These are phyloP conservation scores for Phytophthora macrochlamydospora DNA, from an alignment of 352 stramenopile species.

Conservation along the genomic window DNA sequence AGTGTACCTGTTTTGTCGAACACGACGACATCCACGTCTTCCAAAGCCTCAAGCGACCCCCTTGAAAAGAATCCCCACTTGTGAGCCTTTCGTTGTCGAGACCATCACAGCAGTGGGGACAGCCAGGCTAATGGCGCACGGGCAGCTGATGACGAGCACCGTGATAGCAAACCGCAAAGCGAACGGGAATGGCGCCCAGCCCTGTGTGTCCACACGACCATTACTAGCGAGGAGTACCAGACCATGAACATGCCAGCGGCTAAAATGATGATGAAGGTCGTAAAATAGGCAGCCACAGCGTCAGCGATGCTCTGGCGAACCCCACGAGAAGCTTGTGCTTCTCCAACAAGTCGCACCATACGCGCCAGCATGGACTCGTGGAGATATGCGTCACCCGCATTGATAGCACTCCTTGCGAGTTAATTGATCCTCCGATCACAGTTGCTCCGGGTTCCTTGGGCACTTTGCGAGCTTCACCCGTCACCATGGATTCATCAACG, in stretches of 20 bases:
- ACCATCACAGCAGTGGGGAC: slow-evolving; percentile 84
- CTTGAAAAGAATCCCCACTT: slow-evolving; percentile 83
- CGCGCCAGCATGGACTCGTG: slow-evolving; percentile 79
- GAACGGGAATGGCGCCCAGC: slow-evolving; percentile 68
- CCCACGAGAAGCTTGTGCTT: slow-evolving; percentile 71
- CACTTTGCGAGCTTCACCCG: slow-evolving; percentile 71
- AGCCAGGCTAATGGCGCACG: slow-evolving; percentile 77
- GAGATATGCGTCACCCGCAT: slow-evolving; percentile 75
- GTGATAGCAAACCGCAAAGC: slow-evolving; percentile 82
- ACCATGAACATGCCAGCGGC: slow-evolving; percentile 64
- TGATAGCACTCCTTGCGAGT: slow-evolving; percentile 67
- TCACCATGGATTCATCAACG: slow-evolving; percentile 84
- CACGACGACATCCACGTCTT: slow-evolving; percentile 71
- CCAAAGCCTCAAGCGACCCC: slow-evolving; percentile 69
- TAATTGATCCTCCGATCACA: slow-evolving; percentile 78
- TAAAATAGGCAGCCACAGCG: slow-evolving; percentile 72
- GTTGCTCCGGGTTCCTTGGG: slow-evolving; percentile 56
- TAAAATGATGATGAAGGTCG: slow-evolving; percentile 73
- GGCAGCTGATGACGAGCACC: slow-evolving; percentile 80
- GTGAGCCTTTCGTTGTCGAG: slow-evolving; percentile 75
- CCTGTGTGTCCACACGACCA: slow-evolving; percentile 46
- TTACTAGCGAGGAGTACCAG: slow-evolving; percentile 72
- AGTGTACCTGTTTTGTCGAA: slow-evolving; percentile 88
- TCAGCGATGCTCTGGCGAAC: slow-evolving; percentile 71
- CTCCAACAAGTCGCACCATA: slow-evolving; percentile 75